These are phyloP conservation scores for Cordyceps militaris DNA, from an alignment of 2,329 filamentous ascomycete genomes.

Conservation along the genomic window DNA sequence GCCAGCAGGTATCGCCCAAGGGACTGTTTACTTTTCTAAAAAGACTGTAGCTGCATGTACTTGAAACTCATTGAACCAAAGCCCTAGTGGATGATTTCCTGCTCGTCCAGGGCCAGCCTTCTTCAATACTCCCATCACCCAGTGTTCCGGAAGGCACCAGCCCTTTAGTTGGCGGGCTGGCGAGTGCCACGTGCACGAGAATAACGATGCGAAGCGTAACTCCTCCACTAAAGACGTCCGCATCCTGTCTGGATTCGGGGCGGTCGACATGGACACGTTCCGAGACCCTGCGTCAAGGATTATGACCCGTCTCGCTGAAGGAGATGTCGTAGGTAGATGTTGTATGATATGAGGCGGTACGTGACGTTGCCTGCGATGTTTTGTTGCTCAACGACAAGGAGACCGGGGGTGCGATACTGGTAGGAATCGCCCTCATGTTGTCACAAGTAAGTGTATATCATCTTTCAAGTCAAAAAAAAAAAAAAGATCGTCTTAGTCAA, in stretches of 20 bases:
- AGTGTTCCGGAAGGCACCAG: no score
- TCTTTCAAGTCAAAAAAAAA: conserved; percentile 31
- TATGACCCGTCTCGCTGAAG: conserved; percentile 34
- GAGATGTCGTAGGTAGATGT: conserved; percentile 38
- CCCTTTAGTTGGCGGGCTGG: no score
- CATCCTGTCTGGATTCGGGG: conserved; percentile 24
- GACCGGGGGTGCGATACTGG: conserved; percentile 36
- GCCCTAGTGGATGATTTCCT: no score
- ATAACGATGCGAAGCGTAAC: no score
- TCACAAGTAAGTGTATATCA: conserved; percentile 34
- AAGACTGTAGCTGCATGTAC: no score
- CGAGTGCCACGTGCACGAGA: no score
- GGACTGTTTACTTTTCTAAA: no score
- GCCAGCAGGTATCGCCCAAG: no score
- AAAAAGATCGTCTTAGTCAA: conserved; percentile 27
- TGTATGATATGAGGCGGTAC: conserved; percentile 37
- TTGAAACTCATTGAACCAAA: no score
- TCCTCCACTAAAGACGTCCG: no score
- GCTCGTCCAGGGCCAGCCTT: no score
- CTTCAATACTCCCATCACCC: no score
- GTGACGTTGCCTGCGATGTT: conserved; percentile 28
- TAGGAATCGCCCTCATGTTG: conserved; percentile 32
- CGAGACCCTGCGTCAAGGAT: conserved; percentile 33
- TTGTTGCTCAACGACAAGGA: conserved; percentile 32
- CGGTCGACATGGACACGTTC: conserved; percentile 28